Conservation (phyloP, 495 filamentous ascomycete species). For the Thermochaetoides thermophila region DNA sequence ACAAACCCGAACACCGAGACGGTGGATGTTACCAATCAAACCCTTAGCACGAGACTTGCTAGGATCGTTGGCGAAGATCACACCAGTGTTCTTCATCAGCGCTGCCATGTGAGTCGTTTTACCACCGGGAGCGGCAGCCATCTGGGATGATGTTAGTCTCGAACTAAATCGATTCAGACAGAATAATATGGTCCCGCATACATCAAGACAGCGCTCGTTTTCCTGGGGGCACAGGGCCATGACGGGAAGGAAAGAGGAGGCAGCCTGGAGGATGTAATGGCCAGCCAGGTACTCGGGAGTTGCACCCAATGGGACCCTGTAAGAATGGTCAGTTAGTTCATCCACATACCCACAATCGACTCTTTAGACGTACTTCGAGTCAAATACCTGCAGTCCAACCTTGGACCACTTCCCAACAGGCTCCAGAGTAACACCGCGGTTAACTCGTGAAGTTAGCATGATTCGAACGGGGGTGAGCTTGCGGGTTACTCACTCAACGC, state of each 20-base stretch:
- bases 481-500: conserved; percentile 40
- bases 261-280: conserved; percentile 94
- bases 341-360: too few species aligned
- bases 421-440: conserved; percentile 89
- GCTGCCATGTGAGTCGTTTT: conserved; percentile 96
- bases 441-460: conserved; percentile 32
- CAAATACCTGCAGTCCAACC: conserved; percentile 90
- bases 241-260: conserved; percentile 90
- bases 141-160: conserved; percentile 27
- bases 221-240: conserved; percentile 95
- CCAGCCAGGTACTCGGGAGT: conserved; percentile 95
- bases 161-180: not conserved
- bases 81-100: conserved; percentile 95
- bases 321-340: too few species aligned
- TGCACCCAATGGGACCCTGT: conserved; percentile 74
- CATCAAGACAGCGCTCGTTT: conserved; percentile 63
- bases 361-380: conserved; percentile 51
- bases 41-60: conserved; percentile 87
- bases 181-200: not conserved
- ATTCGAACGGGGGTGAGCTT: not conserved
- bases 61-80: conserved; percentile 90
- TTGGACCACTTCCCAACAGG: conserved; percentile 98
- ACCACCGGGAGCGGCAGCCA: conserved; percentile 95
- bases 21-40: conserved; percentile 95
- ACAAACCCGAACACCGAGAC: conserved; percentile 66